phyloP scores from a whole-genome alignment of 305 asterid species.

The Fraxinus floribunda region DNA sequence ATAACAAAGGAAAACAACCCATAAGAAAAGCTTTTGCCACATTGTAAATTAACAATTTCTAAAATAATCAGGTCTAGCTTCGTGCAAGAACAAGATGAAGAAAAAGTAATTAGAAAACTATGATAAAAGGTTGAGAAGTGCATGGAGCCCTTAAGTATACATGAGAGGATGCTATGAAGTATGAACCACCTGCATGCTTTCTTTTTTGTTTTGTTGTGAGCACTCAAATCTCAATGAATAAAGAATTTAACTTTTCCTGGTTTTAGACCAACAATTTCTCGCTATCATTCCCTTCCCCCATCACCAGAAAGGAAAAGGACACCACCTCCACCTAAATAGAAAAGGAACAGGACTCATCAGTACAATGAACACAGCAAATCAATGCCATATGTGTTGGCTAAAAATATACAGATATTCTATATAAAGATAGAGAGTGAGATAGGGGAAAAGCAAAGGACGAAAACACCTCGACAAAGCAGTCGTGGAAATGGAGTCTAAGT shows the following conservation, averaged over 20 bases:
- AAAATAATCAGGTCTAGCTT: not conserved
- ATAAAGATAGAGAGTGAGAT: not conserved
- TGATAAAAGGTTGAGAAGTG: not conserved
- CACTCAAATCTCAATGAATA: not conserved
- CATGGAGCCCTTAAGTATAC: not conserved
- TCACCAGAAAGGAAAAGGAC: not conserved
- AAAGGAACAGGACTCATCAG: not conserved
- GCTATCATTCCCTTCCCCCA: not conserved
- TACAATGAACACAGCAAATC: not conserved
- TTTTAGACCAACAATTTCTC: not conserved
- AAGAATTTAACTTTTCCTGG: not conserved
- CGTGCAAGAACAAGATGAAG: not conserved
- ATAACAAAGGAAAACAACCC: not conserved
- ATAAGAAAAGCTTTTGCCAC: not conserved
- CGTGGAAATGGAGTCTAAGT: slow-evolving; percentile 40
- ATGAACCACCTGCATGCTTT: not conserved
- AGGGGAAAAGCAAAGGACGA: not conserved
- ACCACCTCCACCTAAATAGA: not conserved
- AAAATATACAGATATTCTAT: not conserved
- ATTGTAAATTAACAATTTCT: not conserved
- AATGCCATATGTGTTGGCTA: not conserved
- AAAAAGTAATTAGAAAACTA: not conserved
- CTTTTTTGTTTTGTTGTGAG: not conserved
- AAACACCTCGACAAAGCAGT: slow-evolving; percentile 41
- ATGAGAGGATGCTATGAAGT: not conserved